Base-by-base conservation (phyloP, 192 early-diverging fungal species). In the Coemansia sp. region DNA sequence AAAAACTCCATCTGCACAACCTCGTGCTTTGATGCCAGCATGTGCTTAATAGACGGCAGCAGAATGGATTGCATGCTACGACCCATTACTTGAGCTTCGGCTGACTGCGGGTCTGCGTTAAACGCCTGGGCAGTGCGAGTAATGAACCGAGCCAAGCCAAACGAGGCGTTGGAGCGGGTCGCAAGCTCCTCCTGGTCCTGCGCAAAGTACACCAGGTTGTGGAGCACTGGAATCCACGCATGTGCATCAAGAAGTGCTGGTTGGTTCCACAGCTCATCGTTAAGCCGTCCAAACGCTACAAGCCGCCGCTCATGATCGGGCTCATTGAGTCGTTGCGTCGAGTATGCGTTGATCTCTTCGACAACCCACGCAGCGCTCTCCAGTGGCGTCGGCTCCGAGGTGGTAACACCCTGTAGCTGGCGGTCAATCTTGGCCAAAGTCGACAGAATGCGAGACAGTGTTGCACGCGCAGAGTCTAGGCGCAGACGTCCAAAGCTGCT, bases 221-320 rank as follows among this genome's bases (percentile, higher is more conserved):
- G 86, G 3, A 99, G 78, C 11, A 99, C 54, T 17, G 98, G 96
- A 0, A 91, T 68, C 95, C 96, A 98, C 46, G 95, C 89, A 8
- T 72, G 64, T 15, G 84, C 67, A 42, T 84, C 82, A n/a, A 97
- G 77, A 7, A 73, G 66, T 5, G 56, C 68, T 9, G 60, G 24
- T 11, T 58, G 40, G 26, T 65, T 56, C 76, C 91, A 92, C 18
- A 89, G 66, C 1, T 85, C 79, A 64, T 89, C 85, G 64, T 87
- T 88, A 51, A 99, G 81, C 14, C 68, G 62, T 38, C 76, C 84
- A 58, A 93, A 92, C 0, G 93, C 91, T 40, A 83, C 86, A 58
- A 98, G 84, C 4, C 93, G 85, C 11, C 72, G 71, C 69, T 93
- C 90, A 68, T 89, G 97, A 61, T 98, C 94, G 1, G 90, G 91